These are phyloP conservation scores for Clohesyomyces aquaticus DNA, from an alignment of 495 filamentous ascomycete genomes.

Conservation along the genomic window DNA sequence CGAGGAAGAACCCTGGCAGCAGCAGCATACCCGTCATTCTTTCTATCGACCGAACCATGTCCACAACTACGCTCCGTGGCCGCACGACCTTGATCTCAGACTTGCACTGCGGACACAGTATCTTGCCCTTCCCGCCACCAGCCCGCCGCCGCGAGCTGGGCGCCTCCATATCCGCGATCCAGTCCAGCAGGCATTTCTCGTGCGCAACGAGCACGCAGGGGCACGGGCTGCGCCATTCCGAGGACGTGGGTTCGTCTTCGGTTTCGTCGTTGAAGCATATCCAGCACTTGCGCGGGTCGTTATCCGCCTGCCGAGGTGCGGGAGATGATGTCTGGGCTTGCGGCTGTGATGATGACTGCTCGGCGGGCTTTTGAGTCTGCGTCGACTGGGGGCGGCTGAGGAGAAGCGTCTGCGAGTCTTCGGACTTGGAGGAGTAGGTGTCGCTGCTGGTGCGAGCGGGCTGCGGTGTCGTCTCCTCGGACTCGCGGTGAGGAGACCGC, in stretches of 20 bases:
- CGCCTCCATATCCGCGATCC: slow-evolving; percentile 82
- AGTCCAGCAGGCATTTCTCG: slow-evolving; percentile 85
- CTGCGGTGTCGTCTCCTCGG: slow-evolving; percentile 22
- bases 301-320: slow-evolving; percentile 16
- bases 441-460: slow-evolving; percentile 34
- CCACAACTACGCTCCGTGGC: slow-evolving; percentile 69
- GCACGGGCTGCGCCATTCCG: slow-evolving; percentile 84
- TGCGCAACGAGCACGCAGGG: slow-evolving; percentile 88
- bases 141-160: slow-evolving; percentile 57
- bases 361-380: slow-evolving; percentile 5
- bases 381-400: slow-evolving; percentile 32
- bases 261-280: slow-evolving; percentile 88
- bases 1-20: slow-evolving; percentile 53
- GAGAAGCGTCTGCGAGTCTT: slow-evolving; percentile 47
- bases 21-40: slow-evolving; percentile 59
- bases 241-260: slow-evolving; percentile 68
- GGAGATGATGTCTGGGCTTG: slow-evolving; percentile 3
- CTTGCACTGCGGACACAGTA: slow-evolving; percentile 88
- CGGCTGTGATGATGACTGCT: not conserved
- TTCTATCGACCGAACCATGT: slow-evolving; percentile 59
- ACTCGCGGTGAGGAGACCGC: slow-evolving; percentile 18
- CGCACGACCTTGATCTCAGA: slow-evolving; percentile 73
- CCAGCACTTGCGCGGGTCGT: slow-evolving; percentile 74
- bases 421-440: slow-evolving; percentile 39
- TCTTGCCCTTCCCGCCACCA: slow-evolving; percentile 51